These are phyloP conservation scores for Jacaranda copaia DNA, from an alignment of 257 asterid genomes.

Conservation along the genomic window DNA sequence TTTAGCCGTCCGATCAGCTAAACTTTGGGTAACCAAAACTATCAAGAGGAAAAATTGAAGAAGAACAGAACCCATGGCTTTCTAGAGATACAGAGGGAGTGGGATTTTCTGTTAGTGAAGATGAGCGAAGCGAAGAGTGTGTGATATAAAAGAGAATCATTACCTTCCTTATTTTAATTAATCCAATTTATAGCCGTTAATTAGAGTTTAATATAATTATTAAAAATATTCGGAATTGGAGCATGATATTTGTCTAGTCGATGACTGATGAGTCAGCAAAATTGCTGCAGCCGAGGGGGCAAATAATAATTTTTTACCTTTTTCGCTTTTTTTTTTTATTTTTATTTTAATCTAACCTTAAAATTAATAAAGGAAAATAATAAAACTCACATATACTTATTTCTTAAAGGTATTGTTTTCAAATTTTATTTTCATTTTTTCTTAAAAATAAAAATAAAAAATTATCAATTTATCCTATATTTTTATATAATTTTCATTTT, in stretches of 20 bases:
- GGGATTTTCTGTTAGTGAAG: conserved; percentile 34
- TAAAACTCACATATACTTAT: too few relatives aligned
- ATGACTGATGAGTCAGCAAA: conserved; percentile 39
- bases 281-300: conserved; percentile 45
- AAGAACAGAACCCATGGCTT: conserved; percentile 42
- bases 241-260: conserved; percentile 54
- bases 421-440: too few relatives aligned
- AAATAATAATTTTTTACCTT: not conserved
- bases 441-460: too few relatives aligned
- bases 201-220: conserved; percentile 19
- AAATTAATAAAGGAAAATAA: too few relatives aligned
- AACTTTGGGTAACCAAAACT: conserved; percentile 26
- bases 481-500: too few relatives aligned
- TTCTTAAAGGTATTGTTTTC: too few relatives aligned
- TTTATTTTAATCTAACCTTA: too few relatives aligned
- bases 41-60: conserved; percentile 34
- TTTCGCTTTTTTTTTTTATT: too few relatives aligned
- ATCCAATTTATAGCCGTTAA: conserved; percentile 35
- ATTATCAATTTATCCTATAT: too few relatives aligned
- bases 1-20: conserved; percentile 52
- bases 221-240: conserved; percentile 18
- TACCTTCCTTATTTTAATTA: conserved; percentile 40
- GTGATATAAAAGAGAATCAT: conserved; percentile 45
- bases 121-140: conserved; percentile 4
- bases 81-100: conserved; percentile 19